These are phyloP conservation scores for Penicillium angulare DNA, from an alignment of 495 filamentous ascomycete species.

Conservation along the genomic window DNA sequence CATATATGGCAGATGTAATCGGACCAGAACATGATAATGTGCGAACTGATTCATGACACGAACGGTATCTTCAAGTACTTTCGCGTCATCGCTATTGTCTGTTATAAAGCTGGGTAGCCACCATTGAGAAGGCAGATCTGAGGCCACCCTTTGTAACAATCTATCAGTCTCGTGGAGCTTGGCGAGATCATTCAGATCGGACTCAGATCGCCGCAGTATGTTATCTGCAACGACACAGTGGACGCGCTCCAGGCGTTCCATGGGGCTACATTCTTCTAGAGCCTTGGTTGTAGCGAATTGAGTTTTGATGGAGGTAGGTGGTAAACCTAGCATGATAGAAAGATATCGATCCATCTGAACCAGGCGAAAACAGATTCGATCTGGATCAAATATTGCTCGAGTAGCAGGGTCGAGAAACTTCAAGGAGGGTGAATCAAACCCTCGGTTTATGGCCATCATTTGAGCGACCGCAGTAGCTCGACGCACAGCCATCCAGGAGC, in stretches of 20 bases:
- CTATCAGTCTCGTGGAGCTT: constrained; percentile 41
- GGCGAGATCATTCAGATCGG: constrained; percentile 12
- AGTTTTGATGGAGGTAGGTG: constrained; percentile 32
- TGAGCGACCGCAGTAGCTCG: constrained; percentile 32
- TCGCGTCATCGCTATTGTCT: background rate
- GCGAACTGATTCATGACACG: constrained; percentile 32
- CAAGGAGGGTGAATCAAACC: constrained; percentile 14
- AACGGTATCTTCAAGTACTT: constrained; percentile 8
- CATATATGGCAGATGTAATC: constrained; percentile 24
- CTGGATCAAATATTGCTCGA: constrained; percentile 6
- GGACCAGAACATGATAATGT: constrained; percentile 34
- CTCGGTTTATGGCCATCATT: constrained; percentile 22
- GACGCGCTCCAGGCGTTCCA: constrained; percentile 25
- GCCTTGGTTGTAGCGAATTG: constrained; percentile 18
- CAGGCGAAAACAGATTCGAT: constrained; percentile 12
- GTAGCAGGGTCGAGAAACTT: constrained; percentile 15
- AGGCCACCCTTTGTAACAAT: constrained; percentile 38
- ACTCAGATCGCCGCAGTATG: constrained; percentile 45
- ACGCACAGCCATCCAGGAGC: constrained; percentile 40
- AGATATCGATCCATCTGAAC: constrained; percentile 35
- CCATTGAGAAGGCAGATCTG: constrained; percentile 38
- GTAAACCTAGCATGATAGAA: constrained; percentile 46
- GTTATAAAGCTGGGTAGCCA: constrained; percentile 25
- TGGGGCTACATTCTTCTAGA: constrained; percentile 10
- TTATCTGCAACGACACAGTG: constrained; percentile 29